Conservation (phyloP, 2,329 filamentous ascomycete species). For the Thielaviopsis punctulata region DNA sequence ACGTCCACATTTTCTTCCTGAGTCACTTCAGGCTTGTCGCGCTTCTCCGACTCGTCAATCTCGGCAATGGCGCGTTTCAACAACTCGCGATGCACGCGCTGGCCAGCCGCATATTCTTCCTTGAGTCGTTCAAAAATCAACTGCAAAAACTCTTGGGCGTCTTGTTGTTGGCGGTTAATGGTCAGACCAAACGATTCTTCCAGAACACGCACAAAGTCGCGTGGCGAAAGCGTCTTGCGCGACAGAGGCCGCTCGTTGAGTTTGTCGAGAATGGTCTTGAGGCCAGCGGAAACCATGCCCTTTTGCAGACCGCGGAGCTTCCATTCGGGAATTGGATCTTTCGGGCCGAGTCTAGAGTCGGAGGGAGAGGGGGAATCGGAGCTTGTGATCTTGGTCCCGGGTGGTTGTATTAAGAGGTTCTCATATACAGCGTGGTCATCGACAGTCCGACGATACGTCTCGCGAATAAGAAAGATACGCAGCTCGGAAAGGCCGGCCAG, state of each 20-base stretch:
- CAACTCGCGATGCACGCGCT: slow-evolving; percentile 33
- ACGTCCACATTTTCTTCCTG: slow-evolving; percentile 12
- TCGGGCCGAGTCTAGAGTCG: not conserved
- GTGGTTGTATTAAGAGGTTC: slow-evolving; percentile 32
- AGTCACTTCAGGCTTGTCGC: slow-evolving; percentile 14
- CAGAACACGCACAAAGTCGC: slow-evolving; percentile 65
- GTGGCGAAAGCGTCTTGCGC: slow-evolving; percentile 81
- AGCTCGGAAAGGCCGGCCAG: slow-evolving; percentile 80
- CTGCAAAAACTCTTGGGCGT: slow-evolving; percentile 94
- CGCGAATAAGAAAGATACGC: slow-evolving; percentile 78
- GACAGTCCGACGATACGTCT: slow-evolving; percentile 68
- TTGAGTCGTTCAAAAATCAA: slow-evolving; percentile 80
- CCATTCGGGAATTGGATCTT: slow-evolving; percentile 31
- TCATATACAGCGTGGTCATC: slow-evolving; percentile 64
- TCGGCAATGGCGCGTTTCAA: slow-evolving; percentile 1
- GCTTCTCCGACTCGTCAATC: slow-evolving; percentile 6
- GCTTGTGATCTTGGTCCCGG: not conserved
- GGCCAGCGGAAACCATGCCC: slow-evolving; percentile 65
- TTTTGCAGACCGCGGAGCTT: slow-evolving; percentile 54
- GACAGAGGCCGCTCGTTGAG: slow-evolving; percentile 88
- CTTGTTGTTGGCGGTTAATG: slow-evolving; percentile 88
- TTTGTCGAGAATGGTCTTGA: slow-evolving; percentile 84
- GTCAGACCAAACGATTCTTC: slow-evolving; percentile 77
- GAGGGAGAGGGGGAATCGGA: slow-evolving; percentile 17
- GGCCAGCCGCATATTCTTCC: slow-evolving; percentile 83